Evolutionary conservation across 495 filamentous ascomycete genomes (phyloP).

Genomic region (Thermothielavioides terrestris): DNA sequence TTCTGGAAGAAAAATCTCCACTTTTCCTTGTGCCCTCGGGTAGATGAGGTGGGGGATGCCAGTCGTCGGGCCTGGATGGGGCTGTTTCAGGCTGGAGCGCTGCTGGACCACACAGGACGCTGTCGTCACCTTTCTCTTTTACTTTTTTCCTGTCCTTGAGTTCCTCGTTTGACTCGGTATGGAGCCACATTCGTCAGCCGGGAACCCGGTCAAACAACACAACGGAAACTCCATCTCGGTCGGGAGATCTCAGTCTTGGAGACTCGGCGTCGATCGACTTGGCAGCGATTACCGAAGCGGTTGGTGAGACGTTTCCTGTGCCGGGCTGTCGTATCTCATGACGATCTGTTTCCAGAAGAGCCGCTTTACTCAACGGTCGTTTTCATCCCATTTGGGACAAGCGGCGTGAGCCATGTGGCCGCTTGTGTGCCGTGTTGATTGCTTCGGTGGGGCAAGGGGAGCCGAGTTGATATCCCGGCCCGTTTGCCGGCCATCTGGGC

Average conservation of each 20-base stretch:
- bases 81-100: background rate
- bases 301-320: too few species aligned
- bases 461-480: too few species aligned
- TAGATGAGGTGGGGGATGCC: background rate
- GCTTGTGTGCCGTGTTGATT: background rate
- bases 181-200: background rate
- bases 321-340: too few species aligned
- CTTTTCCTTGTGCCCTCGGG: too few species aligned
- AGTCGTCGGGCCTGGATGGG: background rate
- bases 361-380: too few species aligned
- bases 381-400: background rate
- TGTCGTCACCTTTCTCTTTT: background rate
- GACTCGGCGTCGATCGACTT: too few species aligned
- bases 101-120: background rate
- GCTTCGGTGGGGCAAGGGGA: background rate
- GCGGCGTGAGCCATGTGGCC: background rate
- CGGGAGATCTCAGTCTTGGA: conserved; percentile 7
- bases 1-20: too few species aligned
- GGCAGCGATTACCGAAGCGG: too few species aligned
- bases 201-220: background rate
- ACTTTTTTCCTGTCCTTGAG: background rate
- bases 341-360: too few species aligned
- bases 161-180: background rate
- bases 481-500: background rate
- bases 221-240: background rate